Evolutionary conservation across 2,329 filamentous ascomycete species (phyloP).

Genomic region (Macrophomina tecta): DNA sequence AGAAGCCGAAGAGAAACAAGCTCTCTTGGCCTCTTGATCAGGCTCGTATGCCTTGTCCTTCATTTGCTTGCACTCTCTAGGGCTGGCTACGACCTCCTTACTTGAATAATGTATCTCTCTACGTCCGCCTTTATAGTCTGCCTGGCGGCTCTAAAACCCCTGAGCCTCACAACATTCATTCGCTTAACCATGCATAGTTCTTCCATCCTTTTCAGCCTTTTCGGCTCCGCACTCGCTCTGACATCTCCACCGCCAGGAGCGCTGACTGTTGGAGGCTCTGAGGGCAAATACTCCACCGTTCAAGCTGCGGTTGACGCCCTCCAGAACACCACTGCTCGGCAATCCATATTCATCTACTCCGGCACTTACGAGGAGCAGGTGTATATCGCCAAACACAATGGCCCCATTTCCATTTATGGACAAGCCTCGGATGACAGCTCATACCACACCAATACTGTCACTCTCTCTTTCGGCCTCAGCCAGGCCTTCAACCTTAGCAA

Average conservation of each 20-base stretch:
- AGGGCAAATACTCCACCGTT: conserved; percentile 50
- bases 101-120: background rate
- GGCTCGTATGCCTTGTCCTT: background rate
- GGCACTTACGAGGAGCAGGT: conserved; percentile 66
- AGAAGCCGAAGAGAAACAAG: background rate
- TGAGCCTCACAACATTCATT: background rate
- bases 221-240: conserved; percentile 32
- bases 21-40: background rate
- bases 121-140: background rate
- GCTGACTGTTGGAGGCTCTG: conserved; percentile 47
- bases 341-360: conserved; percentile 64
- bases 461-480: conserved; percentile 50
- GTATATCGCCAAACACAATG: conserved; percentile 53
- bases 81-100: background rate
- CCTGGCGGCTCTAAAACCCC: background rate
- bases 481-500: conserved; percentile 48
- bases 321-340: conserved; percentile 51
- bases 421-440: conserved; percentile 58
- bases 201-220: background rate
- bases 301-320: conserved; percentile 62
- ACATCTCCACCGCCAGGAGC: conserved; percentile 55
- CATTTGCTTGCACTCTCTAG: background rate
- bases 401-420: conserved; percentile 61
- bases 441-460: conserved; percentile 63
- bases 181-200: background rate